These are phyloP conservation scores for Wakefieldia striispora DNA, from an alignment of 768 basidiomycete species.

Conservation along the genomic window DNA sequence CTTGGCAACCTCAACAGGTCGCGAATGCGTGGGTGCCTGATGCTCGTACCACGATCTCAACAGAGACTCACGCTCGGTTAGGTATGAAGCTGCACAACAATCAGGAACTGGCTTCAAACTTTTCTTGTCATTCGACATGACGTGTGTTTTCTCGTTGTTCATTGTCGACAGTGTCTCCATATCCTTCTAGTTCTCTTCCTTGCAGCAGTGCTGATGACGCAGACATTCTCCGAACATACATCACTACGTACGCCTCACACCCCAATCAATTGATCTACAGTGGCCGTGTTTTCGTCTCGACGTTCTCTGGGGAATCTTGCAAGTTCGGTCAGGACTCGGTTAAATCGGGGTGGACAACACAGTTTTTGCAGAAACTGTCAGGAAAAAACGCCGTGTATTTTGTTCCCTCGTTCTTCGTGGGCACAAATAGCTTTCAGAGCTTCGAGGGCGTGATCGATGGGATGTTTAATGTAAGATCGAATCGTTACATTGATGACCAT, in stretches of 20 bases:
- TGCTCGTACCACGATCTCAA: background rate
- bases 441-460: constrained; percentile 54
- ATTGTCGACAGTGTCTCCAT: background rate
- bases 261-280: constrained; percentile 56
- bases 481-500: too few species aligned
- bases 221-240: constrained; percentile 47
- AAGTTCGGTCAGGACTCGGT: constrained; percentile 56
- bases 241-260: constrained; percentile 53
- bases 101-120: constrained; percentile 62
- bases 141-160: constrained; percentile 39
- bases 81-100: constrained; percentile 55
- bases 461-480: constrained; percentile 50
- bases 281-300: constrained; percentile 56
- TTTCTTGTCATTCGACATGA: constrained; percentile 79
- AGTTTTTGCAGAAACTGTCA: constrained; percentile 48
- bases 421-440: constrained; percentile 45
- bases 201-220: constrained; percentile 52
- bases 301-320: constrained; percentile 73
- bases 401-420: constrained; percentile 69
- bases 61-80: constrained; percentile 26
- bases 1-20: constrained; percentile 62
- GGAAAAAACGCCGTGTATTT: constrained; percentile 53
- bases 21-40: constrained; percentile 54
- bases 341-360: constrained; percentile 56
- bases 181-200: constrained; percentile 46